Evolutionary conservation across 164 flowering plant genomes (phyloP), one percentile per base, ranked within the genome.

Genomic region (Magnolia changhungtana): DNA sequence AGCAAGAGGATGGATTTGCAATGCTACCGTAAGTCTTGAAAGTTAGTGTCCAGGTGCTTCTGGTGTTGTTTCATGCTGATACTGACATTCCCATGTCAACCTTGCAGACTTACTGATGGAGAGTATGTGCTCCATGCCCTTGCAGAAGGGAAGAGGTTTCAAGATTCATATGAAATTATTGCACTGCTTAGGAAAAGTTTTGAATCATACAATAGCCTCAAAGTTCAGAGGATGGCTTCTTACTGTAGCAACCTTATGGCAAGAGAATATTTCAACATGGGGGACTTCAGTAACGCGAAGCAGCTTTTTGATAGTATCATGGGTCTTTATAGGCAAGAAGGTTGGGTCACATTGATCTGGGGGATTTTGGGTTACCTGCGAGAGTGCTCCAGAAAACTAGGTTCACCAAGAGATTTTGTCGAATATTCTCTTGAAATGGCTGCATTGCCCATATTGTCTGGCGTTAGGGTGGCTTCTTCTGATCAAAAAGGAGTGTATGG

Each of bases 391-490:
- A 90, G 84, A 87, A 88, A 78, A 78, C 78, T 80, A 13, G 86
- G 84, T 64, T 80, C 81, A 10, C 81, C 86, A 24, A 91, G 89
- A 79, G 94, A 91, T 73, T 93, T 92, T 81, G 72, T 93, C 0
- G 98, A 94, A 83, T 90, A 88, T 79, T 96, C 99, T 72, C 94
- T 96, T 82, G 97, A 96, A 86, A 92, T 96, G 98, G 97, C 99
- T 85, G 91, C 99, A 8, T 63, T 96, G 83, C 99, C 99, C 3
- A 82, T 89, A 66, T 76, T 84, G 74, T 84, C 86, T 80, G 81
- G 63, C 73, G 71, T 50, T 71, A 78, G 49, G 59, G 63, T 59
- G 10, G 80, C 72, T 58, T 73, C 82, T 66, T 78, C 67, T n/a
- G 71, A 81, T 70, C 63, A 31, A 18, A 87, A 83, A 80, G 77